Evolutionary conservation across 805 yeast genomes (phyloP).

Genomic region (Monosporozyma yasuniensis): DNA sequence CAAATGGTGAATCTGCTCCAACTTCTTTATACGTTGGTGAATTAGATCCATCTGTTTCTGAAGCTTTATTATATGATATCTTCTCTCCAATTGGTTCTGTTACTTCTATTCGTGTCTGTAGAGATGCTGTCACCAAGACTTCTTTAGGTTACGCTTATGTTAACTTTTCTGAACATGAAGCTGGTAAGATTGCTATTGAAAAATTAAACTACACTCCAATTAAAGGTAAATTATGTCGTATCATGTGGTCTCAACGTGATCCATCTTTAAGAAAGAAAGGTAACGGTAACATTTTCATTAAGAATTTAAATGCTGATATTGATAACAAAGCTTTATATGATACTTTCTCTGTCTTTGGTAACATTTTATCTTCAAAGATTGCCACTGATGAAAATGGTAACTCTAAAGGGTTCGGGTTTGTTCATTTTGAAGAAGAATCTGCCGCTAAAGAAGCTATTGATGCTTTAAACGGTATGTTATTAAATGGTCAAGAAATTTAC

Average conservation of each 20-base stretch:
- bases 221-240: constrained; percentile 95
- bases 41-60: constrained; percentile 84
- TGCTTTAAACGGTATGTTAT: constrained; percentile 95
- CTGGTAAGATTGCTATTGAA: constrained; percentile 90
- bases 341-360: constrained; percentile 95
- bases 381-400: constrained; percentile 88
- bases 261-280: constrained; percentile 92
- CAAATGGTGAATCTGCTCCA: constrained; percentile 40
- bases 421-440: constrained; percentile 88
- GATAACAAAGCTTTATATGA: constrained; percentile 98
- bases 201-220: constrained; percentile 89
- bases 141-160: constrained; percentile 98
- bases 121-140: constrained; percentile 94
- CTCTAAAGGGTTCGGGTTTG: constrained; percentile 95
- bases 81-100: constrained; percentile 94
- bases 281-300: constrained; percentile 93
- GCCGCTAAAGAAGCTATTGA: constrained; percentile 92
- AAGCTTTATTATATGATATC: constrained; percentile 88
- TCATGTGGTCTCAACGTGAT: constrained; percentile 99
- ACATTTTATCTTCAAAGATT: constrained; percentile 91
- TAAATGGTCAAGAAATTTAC: constrained; percentile 90
- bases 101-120: constrained; percentile 94
- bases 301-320: constrained; percentile 95
- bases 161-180: constrained; percentile 81
- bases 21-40: constrained; percentile 97